A percentile compares a stretch with the other conserved stretches of the same genome.
Conservation (phyloP, 352 stramenopile species). For the Phytophthora tubulina region DNA sequence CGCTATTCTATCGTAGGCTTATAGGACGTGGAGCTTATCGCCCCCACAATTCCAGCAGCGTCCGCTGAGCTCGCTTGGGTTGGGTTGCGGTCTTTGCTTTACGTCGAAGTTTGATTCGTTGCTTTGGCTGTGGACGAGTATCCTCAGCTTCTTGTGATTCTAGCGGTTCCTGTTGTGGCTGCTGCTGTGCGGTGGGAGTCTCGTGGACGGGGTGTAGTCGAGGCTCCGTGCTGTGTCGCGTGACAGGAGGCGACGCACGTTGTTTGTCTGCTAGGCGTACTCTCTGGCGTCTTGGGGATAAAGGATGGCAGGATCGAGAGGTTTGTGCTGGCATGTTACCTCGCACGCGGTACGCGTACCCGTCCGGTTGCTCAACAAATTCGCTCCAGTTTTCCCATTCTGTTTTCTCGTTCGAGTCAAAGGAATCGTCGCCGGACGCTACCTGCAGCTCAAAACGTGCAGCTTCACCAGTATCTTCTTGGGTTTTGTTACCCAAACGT, state of each 20-base stretch:
- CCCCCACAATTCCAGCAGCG: conserved; percentile 57
- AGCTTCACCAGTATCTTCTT: conserved; percentile 7
- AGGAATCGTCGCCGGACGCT: not conserved
- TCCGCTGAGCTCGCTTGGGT: conserved; percentile 44
- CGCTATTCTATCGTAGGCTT: conserved; percentile 17
- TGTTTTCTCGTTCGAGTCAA: conserved; percentile 5
- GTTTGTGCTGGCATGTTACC: conserved; percentile 11
- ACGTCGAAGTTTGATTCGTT: conserved; percentile 29
- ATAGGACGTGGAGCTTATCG: not conserved
- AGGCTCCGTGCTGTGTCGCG: conserved; percentile 31
- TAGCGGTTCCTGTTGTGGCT: conserved; percentile 25
- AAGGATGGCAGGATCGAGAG: not conserved
- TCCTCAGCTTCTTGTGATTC: conserved; percentile 17
- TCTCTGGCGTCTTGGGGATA: conserved; percentile 20
- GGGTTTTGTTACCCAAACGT: not conserved
- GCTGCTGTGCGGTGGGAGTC: conserved; percentile 13
- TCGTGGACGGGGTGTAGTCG: conserved; percentile 38
- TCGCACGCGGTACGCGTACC: conserved; percentile 43
- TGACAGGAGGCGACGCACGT: conserved; percentile 38
- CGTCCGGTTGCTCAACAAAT: conserved; percentile 46
- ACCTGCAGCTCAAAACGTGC: conserved; percentile 32
- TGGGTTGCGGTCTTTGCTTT: conserved; percentile 6
- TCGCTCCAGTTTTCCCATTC: conserved; percentile 48
- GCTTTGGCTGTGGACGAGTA: conserved; percentile 11
- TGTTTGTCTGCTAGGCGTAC: conserved; percentile 3